These are phyloP conservation scores for Chimonanthus salicifolius DNA, from an alignment of 164 flowering plant species.

Conservation along the genomic window DNA sequence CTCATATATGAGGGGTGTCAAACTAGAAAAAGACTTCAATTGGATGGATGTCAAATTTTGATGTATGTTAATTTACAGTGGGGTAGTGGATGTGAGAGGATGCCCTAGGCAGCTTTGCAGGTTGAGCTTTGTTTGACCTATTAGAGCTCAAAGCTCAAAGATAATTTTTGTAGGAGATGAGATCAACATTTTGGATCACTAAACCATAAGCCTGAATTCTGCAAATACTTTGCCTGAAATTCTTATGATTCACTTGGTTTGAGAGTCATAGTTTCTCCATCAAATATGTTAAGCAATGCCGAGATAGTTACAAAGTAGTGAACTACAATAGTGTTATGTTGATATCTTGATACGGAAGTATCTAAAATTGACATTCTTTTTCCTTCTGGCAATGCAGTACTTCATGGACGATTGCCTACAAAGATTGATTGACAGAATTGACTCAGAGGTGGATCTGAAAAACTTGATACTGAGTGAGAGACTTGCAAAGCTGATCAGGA, in stretches of 20 bases:
- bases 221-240: background rate
- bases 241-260: background rate
- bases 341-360: background rate
- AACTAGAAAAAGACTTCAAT: too few species aligned
- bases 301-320: background rate
- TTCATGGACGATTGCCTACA: slow-evolving; percentile 98
- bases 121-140: too few species aligned
- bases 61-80: too few species aligned
- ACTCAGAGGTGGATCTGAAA: slow-evolving; percentile 41
- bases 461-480: slow-evolving; percentile 67
- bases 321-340: background rate
- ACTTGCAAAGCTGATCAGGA: slow-evolving; percentile 51
- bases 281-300: background rate
- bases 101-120: background rate
- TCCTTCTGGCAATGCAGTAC: slow-evolving; percentile 41
- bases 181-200: background rate
- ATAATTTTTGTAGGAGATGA: too few species aligned
- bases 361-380: background rate
- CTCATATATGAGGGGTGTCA: too few species aligned
- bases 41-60: background rate
- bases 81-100: background rate
- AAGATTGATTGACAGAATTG: slow-evolving; percentile 63
- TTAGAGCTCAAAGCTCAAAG: too few species aligned
- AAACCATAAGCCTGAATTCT: background rate
- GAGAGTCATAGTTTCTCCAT: background rate